Evolutionary conservation across 257 asterid genomes (phyloP).

Genomic region (Solanum rostratum): DNA sequence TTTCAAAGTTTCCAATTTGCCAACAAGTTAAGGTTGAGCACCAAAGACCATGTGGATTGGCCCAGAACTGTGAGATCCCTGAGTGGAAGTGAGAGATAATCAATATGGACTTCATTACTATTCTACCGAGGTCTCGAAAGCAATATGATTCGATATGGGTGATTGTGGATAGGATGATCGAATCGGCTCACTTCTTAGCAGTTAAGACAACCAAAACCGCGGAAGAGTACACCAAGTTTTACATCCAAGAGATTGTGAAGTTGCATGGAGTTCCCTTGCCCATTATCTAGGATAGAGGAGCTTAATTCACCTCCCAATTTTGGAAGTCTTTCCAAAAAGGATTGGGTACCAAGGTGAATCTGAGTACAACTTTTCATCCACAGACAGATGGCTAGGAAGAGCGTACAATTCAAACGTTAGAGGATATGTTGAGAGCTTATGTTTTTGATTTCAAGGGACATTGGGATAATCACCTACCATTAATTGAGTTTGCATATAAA

Average conservation of each 20-base stretch:
- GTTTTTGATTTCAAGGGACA: background rate
- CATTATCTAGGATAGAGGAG: background rate
- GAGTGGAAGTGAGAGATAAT: background rate
- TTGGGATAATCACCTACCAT: background rate
- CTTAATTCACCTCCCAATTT: fast-evolving
- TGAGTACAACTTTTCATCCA: background rate
- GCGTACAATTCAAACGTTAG: background rate
- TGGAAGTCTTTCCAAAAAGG: background rate
- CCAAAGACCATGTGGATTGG: background rate
- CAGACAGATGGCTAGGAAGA: background rate
- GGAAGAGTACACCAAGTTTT: too few relatives aligned
- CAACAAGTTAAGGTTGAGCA: background rate
- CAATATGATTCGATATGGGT: background rate
- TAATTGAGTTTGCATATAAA: background rate
- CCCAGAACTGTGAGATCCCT: fast-evolving
- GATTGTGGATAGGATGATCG: background rate
- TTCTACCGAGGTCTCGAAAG: background rate
- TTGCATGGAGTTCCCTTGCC: background rate
- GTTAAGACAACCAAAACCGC: background rate
- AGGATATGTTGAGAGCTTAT: background rate
- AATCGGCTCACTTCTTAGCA: too few relatives aligned
- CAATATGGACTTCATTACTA: too few relatives aligned
- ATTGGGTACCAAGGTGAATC: background rate
- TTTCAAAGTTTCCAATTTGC: background rate
- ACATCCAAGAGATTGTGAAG: background rate